phyloP scores from a whole-genome alignment of 495 filamentous ascomycete species.

The Hypoxylon perforatum region DNA sequence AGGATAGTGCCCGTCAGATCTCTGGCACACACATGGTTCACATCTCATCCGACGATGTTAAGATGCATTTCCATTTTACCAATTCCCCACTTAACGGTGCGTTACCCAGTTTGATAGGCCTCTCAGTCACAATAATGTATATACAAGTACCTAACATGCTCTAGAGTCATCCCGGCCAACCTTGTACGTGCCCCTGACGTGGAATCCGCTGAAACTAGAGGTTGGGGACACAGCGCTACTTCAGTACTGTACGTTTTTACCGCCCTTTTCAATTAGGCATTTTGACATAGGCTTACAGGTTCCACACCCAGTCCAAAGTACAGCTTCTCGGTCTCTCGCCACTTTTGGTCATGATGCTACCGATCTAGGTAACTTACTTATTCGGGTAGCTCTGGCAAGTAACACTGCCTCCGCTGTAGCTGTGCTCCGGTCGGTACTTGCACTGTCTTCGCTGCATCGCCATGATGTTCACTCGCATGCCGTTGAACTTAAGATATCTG shows the following conservation, averaged over 20 bases:
- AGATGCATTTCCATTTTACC: slow-evolving; percentile 35
- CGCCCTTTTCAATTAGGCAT: not conserved
- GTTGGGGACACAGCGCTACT: slow-evolving; percentile 28
- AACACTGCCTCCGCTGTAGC: slow-evolving; percentile 37
- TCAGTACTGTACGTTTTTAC: slow-evolving; percentile 40
- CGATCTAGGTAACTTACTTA: slow-evolving; percentile 39
- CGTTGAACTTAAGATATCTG: slow-evolving; percentile 46
- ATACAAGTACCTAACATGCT: not conserved
- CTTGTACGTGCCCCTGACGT: slow-evolving; percentile 3
- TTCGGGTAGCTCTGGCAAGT: slow-evolving; percentile 37
- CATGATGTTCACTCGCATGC: slow-evolving; percentile 44
- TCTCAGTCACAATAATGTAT: no score
- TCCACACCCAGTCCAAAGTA: slow-evolving; percentile 28
- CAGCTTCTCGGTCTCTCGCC: slow-evolving; percentile 41
- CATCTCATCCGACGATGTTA: slow-evolving; percentile 37
- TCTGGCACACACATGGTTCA: slow-evolving; percentile 33
- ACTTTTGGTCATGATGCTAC: slow-evolving; percentile 38
- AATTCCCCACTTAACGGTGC: slow-evolving; percentile 13
- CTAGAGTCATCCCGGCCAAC: no score
- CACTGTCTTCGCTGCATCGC: slow-evolving; percentile 47
- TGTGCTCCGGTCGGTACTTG: slow-evolving; percentile 42
- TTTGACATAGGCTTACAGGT: no score
- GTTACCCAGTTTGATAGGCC: slow-evolving; percentile 7
- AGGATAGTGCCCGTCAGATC: not conserved
- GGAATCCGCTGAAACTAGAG: slow-evolving; percentile 10